Percentiles rank a stretch among this genome's conserved stretches.
phyloP scores from a whole-genome alignment of 345 rosid genomes.

The Cardamine resedifolia region DNA sequence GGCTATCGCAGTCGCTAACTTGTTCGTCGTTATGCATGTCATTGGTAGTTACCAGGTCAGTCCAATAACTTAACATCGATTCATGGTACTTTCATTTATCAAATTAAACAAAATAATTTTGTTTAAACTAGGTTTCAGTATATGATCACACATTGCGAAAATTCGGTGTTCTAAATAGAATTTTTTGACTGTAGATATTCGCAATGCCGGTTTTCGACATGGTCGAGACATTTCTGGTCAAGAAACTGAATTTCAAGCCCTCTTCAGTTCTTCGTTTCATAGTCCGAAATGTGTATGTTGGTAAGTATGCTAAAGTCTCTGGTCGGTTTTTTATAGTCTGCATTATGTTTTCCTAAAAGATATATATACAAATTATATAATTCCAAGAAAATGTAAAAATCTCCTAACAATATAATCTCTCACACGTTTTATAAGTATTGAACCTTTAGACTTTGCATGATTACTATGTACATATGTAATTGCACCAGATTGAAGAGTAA shows the following conservation, averaged over 20 bases:
- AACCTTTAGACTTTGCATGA: not conserved
- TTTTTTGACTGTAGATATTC: conserved; percentile 37
- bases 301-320: conserved; percentile 36
- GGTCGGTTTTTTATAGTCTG: not conserved
- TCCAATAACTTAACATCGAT: not conserved
- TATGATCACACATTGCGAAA: not conserved
- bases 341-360: not conserved
- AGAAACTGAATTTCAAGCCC: conserved; percentile 52
- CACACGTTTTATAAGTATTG: not conserved
- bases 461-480: not conserved
- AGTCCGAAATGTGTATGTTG: conserved; percentile 51
- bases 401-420: not conserved
- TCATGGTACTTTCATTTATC: not conserved
- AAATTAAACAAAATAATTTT: too few relatives aligned
- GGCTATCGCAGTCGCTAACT: conserved; percentile 55
- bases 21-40: conserved; percentile 66
- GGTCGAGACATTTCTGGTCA: conserved; percentile 53
- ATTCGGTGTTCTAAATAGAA: not conserved
- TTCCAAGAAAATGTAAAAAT: not conserved
- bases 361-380: not conserved
- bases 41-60: conserved; percentile 74
- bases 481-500: not conserved
- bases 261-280: conserved; percentile 50
- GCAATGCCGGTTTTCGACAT: conserved; percentile 73
- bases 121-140: not conserved